Evolutionary conservation across 139 green algal species (phyloP).

Genomic region (Chlamydomonas applanata): DNA sequence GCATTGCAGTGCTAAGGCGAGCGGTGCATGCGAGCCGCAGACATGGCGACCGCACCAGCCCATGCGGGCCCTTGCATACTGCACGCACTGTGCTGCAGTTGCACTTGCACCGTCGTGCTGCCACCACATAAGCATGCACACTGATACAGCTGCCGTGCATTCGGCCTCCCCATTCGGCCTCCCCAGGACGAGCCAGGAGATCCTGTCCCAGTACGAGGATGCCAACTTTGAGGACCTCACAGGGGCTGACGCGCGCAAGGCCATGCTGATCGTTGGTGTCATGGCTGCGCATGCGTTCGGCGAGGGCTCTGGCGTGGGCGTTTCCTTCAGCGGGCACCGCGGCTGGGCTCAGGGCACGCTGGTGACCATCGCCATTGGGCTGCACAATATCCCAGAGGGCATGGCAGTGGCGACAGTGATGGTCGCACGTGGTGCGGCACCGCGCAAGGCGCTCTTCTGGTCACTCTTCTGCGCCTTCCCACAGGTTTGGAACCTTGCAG

Average conservation of each 20-base stretch:
- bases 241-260: slow-evolving; percentile 78
- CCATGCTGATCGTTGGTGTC: slow-evolving; percentile 90
- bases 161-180: too few relatives aligned
- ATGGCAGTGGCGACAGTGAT: slow-evolving; percentile 93
- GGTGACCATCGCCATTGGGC: slow-evolving; percentile 61
- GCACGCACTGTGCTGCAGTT: too few relatives aligned
- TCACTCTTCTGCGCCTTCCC: slow-evolving; percentile 80
- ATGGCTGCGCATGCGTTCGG: slow-evolving; percentile 97
- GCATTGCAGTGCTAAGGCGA: too few relatives aligned
- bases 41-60: too few relatives aligned
- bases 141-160: too few relatives aligned
- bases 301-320: slow-evolving; percentile 93
- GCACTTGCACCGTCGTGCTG: too few relatives aligned
- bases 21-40: too few relatives aligned
- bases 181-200: slow-evolving; percentile 25
- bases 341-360: slow-evolving; percentile 69
- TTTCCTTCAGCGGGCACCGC: slow-evolving; percentile 73
- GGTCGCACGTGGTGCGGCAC: slow-evolving; percentile 71
- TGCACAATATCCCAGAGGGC: slow-evolving; percentile 98
- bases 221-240: slow-evolving; percentile 73
- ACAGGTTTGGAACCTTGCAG: slow-evolving; percentile 46
- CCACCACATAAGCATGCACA: too few relatives aligned
- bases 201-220: slow-evolving; percentile 41
- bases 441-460: slow-evolving; percentile 77
- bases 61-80: too few relatives aligned